phyloP scores from a whole-genome alignment of 495 filamentous ascomycete species.

The Xylaria longipes region DNA sequence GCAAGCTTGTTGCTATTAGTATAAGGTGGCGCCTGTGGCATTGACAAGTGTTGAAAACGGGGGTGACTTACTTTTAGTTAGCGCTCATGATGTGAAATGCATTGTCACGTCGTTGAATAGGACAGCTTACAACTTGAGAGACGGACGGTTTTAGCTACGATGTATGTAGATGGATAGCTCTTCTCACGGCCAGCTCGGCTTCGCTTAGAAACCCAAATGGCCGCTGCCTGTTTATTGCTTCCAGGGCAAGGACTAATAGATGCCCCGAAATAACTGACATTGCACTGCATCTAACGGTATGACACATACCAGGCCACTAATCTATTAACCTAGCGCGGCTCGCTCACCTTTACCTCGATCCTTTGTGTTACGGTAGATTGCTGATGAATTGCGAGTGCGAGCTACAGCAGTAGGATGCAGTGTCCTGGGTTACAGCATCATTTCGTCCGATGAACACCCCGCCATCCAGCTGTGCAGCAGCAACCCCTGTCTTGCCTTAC shows the following conservation, averaged over 20 bases:
- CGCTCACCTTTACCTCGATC: conserved; percentile 12
- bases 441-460: conserved; percentile 15
- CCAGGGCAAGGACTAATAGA: background rate
- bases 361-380: background rate
- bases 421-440: background rate
- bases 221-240: background rate
- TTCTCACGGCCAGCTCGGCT: background rate
- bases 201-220: background rate
- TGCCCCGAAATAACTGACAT: conserved; percentile 1
- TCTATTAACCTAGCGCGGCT: conserved; percentile 6
- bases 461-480: conserved; percentile 15
- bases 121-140: background rate
- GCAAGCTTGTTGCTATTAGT: background rate
- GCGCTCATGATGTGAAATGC: background rate
- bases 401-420: background rate
- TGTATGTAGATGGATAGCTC: background rate
- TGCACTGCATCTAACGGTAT: background rate
- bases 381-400: background rate
- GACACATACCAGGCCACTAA: background rate
- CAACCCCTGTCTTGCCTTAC: conserved; percentile 25
- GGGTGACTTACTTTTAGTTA: background rate
- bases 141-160: background rate
- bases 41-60: background rate
- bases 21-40: background rate
- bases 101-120: background rate